These are phyloP conservation scores for Tricholoma furcatifolium DNA, from an alignment of 768 basidiomycete species.

Conservation along the genomic window DNA sequence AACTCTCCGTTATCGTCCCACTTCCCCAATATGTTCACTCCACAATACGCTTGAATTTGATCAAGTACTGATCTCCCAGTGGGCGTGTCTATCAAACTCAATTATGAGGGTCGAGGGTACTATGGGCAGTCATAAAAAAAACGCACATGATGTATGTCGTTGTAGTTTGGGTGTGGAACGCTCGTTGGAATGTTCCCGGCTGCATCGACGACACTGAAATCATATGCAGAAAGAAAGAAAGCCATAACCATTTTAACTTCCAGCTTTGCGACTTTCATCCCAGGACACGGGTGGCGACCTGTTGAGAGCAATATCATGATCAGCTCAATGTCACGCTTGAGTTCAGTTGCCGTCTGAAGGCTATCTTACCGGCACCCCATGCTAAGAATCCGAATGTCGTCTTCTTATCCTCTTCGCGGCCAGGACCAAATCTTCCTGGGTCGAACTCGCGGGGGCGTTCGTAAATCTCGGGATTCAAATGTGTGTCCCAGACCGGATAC, in stretches of 20 bases:
- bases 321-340: not conserved
- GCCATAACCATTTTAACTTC: slow-evolving; percentile 36
- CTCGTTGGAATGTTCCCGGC: slow-evolving; percentile 21
- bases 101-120: not conserved
- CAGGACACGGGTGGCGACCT: slow-evolving; percentile 40
- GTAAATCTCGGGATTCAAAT: slow-evolving; percentile 35
- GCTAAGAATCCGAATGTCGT: slow-evolving; percentile 30
- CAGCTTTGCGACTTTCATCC: slow-evolving; percentile 37
- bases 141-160: slow-evolving; percentile 29
- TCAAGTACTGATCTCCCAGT: slow-evolving; percentile 21
- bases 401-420: slow-evolving; percentile 34
- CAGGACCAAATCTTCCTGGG: slow-evolving; percentile 28
- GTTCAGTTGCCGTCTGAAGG: not conserved
- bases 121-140: not conserved
- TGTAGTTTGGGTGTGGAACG: slow-evolving; percentile 29
- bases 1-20: no score
- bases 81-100: slow-evolving; percentile 21
- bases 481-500: slow-evolving; percentile 29
- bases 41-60: slow-evolving; percentile 24
- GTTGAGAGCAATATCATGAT: not conserved
- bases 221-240: slow-evolving; percentile 31
- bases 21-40: slow-evolving; percentile 7
- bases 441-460: slow-evolving; percentile 31
- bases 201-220: slow-evolving; percentile 31
- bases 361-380: slow-evolving; percentile 37